Percentiles rank a stretch among this genome's conserved stretches.
Evolutionary conservation across 805 yeast species (phyloP).

Genomic region (Ogataea henricii): DNA sequence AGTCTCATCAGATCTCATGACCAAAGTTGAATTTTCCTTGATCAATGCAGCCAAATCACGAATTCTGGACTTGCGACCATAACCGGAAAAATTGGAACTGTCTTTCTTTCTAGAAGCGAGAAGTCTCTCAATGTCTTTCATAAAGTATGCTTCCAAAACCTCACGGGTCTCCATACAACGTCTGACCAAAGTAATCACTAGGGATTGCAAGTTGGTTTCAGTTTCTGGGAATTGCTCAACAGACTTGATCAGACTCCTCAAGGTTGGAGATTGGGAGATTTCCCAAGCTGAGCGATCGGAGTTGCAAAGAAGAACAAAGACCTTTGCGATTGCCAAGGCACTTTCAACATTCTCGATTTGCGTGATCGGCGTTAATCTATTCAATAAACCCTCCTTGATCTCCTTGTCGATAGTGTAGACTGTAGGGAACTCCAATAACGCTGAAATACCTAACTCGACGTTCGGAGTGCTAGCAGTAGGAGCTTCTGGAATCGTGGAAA

Average conservation of each 20-base stretch:
- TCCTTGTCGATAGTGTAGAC: conserved; percentile 26
- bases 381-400: conserved; percentile 41
- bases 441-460: conserved; percentile 19
- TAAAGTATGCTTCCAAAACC: conserved; percentile 49
- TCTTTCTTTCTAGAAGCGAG: conserved; percentile 34
- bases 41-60: conserved; percentile 49
- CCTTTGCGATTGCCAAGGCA: conserved; percentile 55
- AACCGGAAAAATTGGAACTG: background rate
- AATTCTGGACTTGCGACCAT: conserved; percentile 24
- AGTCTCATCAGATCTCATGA: conserved; percentile 37
- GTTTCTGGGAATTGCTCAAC: conserved; percentile 39
- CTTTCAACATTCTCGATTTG: conserved; percentile 45
- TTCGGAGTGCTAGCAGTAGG: conserved; percentile 43
- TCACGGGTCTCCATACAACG: conserved; percentile 67
- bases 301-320: conserved; percentile 55
- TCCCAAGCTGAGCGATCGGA: conserved; percentile 40
- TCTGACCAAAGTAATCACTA: conserved; percentile 58
- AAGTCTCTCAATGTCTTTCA: conserved; percentile 49
- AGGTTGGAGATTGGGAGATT: conserved; percentile 49
- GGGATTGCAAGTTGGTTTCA: conserved; percentile 43
- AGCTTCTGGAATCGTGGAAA: conserved; percentile 51
- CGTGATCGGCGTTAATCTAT: conserved; percentile 42
- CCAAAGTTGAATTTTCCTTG: conserved; percentile 51
- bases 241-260: conserved; percentile 48
- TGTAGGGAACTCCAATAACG: conserved; percentile 16